Evolutionary conservation across 208 protist genomes (phyloP), one percentile per base, ranked within the genome.

Genomic region (Wallacemonas sp.): DNA sequence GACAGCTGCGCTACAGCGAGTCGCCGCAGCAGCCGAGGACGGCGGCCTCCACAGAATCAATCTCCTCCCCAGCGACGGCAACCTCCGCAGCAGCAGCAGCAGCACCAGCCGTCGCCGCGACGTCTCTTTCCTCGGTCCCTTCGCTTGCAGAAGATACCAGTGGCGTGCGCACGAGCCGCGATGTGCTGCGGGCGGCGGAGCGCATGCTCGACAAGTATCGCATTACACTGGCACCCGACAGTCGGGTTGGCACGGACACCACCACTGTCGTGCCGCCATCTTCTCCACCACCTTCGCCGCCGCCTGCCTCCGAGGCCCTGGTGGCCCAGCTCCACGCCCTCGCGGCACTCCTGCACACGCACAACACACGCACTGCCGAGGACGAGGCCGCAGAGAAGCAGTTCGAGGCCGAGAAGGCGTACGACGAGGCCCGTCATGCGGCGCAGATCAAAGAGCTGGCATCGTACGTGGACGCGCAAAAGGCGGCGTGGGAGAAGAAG

Each of bases 1-100:
- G 52, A 14, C 31, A 42, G 18, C 52, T 59, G 52, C 52, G 52
- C 26, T 59, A 31, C 52, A 59, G 52, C n/a, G 52, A 59, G 32
- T 59, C 52, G 5, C 52, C 52, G 0, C 52, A 10, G 20, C 7
- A 42, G n/a, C n/a, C n/a, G n/a, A n/a, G n/a, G n/a, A n/a, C n/a
- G n/a, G n/a, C n/a, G n/a, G n/a, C n/a, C n/a, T n/a, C n/a, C n/a
- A n/a, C n/a, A n/a, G n/a, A n/a, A n/a, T n/a, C n/a, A n/a, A n/a
- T n/a, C n/a, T n/a, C n/a, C n/a, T n/a, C n/a, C n/a, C n/a, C n/a
- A n/a, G n/a, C n/a, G n/a, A n/a, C n/a, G n/a, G n/a, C n/a, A n/a
- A n/a, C n/a, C 36, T 16, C 36, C 36, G 12, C 36, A 39, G 36
- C 42, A 48, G 7, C 42, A 48, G 5, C 16, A 48, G 7, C 42